Conservation (phyloP, 1,284 basidiomycete species). For the Ganoderma boninense region DNA sequence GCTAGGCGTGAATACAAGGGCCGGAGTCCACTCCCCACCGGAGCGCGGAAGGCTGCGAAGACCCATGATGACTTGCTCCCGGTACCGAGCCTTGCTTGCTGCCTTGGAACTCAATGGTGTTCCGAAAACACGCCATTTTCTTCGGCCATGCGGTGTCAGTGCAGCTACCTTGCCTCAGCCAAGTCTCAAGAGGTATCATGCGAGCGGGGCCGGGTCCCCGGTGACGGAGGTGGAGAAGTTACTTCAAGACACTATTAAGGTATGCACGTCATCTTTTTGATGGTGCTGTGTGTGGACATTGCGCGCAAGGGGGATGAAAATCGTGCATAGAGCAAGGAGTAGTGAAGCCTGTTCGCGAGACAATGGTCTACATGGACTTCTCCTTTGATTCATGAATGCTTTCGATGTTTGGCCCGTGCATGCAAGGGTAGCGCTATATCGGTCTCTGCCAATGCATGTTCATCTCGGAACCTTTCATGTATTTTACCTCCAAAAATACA, state of each 20-base stretch:
- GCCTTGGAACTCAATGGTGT: conserved; percentile 2
- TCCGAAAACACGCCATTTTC: background rate
- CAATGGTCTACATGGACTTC: background rate
- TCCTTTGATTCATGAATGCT: background rate
- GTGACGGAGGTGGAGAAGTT: conserved; percentile 61
- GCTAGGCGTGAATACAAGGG: background rate
- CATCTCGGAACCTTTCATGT: background rate
- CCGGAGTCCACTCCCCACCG: background rate
- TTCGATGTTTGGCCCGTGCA: background rate
- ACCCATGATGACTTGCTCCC: conserved; percentile 27
- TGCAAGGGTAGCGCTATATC: background rate
- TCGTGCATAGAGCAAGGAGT: background rate
- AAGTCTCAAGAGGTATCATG: conserved; percentile 15
- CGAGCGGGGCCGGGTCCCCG: conserved; percentile 5
- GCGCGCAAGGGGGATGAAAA: background rate
- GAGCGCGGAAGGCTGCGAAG: conserved; percentile 1
- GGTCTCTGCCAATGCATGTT: background rate
- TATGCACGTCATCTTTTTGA: conserved; percentile 34
- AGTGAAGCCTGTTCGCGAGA: background rate
- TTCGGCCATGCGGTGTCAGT: background rate
- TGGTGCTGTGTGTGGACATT: background rate
- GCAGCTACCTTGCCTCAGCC: background rate
- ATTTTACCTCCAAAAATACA: background rate
- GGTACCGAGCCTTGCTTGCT: conserved; percentile 23
- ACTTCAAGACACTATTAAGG: conserved; percentile 74